Evolutionary conservation across 108 stramenopile species (phyloP).

Genomic region (Asterionellopsis glacialis): DNA sequence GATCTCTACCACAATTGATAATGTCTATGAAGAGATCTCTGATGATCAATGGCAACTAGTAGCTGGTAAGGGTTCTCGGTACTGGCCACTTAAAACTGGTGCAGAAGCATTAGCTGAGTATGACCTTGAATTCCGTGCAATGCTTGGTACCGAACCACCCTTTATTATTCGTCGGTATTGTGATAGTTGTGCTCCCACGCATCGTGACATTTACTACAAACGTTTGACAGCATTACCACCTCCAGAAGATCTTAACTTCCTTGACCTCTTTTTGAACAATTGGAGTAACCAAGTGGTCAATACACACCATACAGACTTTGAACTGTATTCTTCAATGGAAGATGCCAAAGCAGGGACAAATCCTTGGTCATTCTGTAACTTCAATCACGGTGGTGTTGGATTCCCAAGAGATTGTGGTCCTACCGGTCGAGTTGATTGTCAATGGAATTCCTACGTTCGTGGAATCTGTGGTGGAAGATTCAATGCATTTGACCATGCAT

Average conservation of each 20-base stretch:
- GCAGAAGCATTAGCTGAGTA: not conserved
- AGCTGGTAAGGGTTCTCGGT: not conserved
- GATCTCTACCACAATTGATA: not conserved
- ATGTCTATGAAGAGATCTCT: no score
- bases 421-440: not conserved
- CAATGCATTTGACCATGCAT: no score
- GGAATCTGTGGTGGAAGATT: no score
- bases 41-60: not conserved
- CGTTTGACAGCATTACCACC: slow-evolving; percentile 15
- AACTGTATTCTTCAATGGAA: slow-evolving; percentile 24
- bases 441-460: not conserved
- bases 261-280: slow-evolving; percentile 32
- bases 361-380: slow-evolving; percentile 23
- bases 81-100: not conserved
- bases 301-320: slow-evolving; percentile 15
- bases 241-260: slow-evolving; percentile 20
- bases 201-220: slow-evolving; percentile 36
- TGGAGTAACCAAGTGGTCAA: slow-evolving; percentile 16
- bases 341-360: slow-evolving; percentile 18
- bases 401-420: slow-evolving; percentile 35
- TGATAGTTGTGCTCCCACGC: slow-evolving; percentile 11
- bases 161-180: slow-evolving; percentile 26
- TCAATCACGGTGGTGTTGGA: slow-evolving; percentile 13
- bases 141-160: not conserved
- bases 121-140: not conserved